Base-by-base conservation (phyloP, 2,329 filamentous ascomycete genomes). In the Malbranchea zuffiana region DNA sequence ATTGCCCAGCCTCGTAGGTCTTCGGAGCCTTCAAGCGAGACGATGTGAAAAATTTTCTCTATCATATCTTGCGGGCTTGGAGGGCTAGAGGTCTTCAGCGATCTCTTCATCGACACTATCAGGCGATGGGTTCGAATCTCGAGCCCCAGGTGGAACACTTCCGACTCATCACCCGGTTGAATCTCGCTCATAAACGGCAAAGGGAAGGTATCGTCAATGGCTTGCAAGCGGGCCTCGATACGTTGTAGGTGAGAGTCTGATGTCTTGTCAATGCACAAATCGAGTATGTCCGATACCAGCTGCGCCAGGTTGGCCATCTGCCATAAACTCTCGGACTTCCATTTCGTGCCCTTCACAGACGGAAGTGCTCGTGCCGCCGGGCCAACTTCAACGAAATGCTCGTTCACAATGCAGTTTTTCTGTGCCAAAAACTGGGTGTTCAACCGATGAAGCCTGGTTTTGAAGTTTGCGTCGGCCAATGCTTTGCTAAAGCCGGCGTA, bases 301-400 rank as follows among this genome's bases (percentile, higher is more conserved):
- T 41, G 39, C 11, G 41, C 45, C 3, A 47, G 33, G 29, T 47
- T 47, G 13, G 45, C 43, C 25, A 40, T 46, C 17, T 44, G 39
- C 16, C 33, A 42, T 13, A 42, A 16, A 15, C 23, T 32, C 11
- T 30, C 19, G 5, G 41, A 32, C 11, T 33, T 18, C 40, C 40
- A 43, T 15, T 33, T 32, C 16, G 38, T 12, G 5, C 25, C 8
- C 31, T 38, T 16, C 4, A 41, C 20, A 1, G 32, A 41, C 5
- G 42, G 42, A 17, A 46, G 29, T 3, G 23, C 37, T 11, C 32
- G 27, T 15, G 29, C 26, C 6, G 31, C 35, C 16, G 18, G 15
- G 7, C 31, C 25, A 5, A 41, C 28, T 15, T 36, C 16, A 20
- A 46, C 43, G 15, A 43, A 46, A 27, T 36, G 37, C 5, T 32